Base-by-base conservation (phyloP, 2,329 filamentous ascomycete species). In the Trichoderma aggressivum region DNA sequence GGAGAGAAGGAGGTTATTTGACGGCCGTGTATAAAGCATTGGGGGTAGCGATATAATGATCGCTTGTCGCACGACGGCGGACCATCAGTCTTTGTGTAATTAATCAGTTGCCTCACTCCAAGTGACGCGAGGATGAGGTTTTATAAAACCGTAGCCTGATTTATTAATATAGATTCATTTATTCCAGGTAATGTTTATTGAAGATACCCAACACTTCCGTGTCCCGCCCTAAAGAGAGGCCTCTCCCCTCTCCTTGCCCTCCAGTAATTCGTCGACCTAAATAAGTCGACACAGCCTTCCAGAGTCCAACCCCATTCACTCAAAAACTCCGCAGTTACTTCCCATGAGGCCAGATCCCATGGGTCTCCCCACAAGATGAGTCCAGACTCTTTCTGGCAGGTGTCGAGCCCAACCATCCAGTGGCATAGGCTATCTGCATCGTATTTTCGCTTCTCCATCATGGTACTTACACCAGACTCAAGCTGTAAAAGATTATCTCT, bases 281-380 rank as follows among this genome's bases (percentile, higher is more conserved):
- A 62, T 5, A 70, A 12, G 2, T 62, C 56, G 4, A 55, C 11
- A 30, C 66, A 70, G 3, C 66, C 66, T 18, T 55, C 30, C 3
- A 70, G 30, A 11, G 43, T 70, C 66, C 58, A 70, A 5, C 58
- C 58, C 66, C 66, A 70, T 58, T 12, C 30, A 16, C 18, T 16
- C 5, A 36, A 53, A 21, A 69, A 70, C 11, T 62, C 30, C 24
- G n/a, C 11, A 7, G 66, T 70, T 26, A 62, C 58, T 55, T 70
- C 66, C 58, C 66, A 70, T 3, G 66, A 50, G 7, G 66, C 58
- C 16, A 62, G 14, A 50, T 70, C 10, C 30, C 66, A 70, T 11
- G 66, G 58, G 28, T 70, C 58, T 30, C 66, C 66, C 56, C 65
- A 69, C 26, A 69, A 6, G 30, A 69, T 69, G n/a, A 69, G 36